Conservation (phyloP, 495 filamentous ascomycete genomes). For the Amniculicola lignicola region DNA sequence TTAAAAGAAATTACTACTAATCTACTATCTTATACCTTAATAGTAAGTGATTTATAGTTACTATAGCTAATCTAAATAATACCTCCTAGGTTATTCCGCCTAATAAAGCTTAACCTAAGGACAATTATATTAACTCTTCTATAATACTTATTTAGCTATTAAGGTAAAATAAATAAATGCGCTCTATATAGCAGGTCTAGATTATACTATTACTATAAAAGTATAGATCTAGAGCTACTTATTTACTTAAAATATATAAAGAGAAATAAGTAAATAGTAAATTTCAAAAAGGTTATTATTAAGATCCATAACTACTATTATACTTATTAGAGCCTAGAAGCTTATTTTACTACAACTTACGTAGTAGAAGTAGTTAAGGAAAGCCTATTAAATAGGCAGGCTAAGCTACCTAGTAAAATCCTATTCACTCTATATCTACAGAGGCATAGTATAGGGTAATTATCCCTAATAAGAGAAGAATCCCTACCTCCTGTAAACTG, state of each 20-base stretch:
- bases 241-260: conserved; percentile 11
- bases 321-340: neutral
- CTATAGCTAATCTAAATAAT: conserved; percentile 4
- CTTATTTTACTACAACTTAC: neutral
- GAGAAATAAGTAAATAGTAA: neutral
- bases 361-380: neutral
- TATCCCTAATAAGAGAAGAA: conserved; percentile 3
- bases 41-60: conserved; percentile 8
- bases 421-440: conserved; percentile 9
- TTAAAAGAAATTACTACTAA: neutral
- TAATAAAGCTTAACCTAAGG: conserved; percentile 2
- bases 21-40: conserved; percentile 9
- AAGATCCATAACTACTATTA: conserved; percentile 9
- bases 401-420: conserved; percentile 4
- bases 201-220: conserved; percentile 2
- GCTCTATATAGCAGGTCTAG: conserved; percentile 2
- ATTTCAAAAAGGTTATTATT: conserved; percentile 5
- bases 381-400: neutral
- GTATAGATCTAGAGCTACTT: conserved; percentile 3
- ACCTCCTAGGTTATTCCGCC: conserved; percentile 3
- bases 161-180: conserved; percentile 5
- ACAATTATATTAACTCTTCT: conserved; percentile 2
- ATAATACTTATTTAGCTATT: conserved; percentile 2
- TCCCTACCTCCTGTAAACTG: neutral
- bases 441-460: neutral